phyloP scores from a whole-genome alignment of 2,329 filamentous ascomycete species.

The Apiospora arundinis region DNA sequence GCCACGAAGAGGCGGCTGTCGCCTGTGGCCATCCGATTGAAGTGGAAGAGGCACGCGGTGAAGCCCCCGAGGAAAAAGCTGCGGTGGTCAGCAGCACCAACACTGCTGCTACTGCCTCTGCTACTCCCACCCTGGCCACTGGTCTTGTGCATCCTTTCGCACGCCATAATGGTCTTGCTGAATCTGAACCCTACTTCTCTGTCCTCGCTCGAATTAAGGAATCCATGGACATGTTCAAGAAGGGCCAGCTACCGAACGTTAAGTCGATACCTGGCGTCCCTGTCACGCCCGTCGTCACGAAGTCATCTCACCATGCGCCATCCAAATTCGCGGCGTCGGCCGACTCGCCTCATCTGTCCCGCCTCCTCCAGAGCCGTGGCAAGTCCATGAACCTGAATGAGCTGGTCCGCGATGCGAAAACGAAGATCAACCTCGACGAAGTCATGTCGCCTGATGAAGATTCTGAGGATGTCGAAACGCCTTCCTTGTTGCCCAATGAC shows the following conservation, averaged over 20 bases:
- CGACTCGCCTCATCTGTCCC: constrained; percentile 71
- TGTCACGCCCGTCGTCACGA: constrained; percentile 32
- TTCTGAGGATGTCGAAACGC: constrained; percentile 53
- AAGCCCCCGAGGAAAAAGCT: constrained; percentile 52
- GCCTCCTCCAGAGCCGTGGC: constrained; percentile 66
- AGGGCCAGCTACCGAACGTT: constrained; percentile 58
- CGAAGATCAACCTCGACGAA: constrained; percentile 57
- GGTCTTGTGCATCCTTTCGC: constrained; percentile 69
- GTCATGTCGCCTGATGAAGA: constrained; percentile 59
- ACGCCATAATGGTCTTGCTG: constrained; percentile 59
- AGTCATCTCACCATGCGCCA: constrained; percentile 31
- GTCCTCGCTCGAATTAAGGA: constrained; percentile 56
- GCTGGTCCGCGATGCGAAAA: constrained; percentile 65
- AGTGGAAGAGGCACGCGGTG: constrained; percentile 51
- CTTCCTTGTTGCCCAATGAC: constrained; percentile 48
- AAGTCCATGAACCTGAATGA: constrained; percentile 65
- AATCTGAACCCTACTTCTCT: constrained; percentile 60
- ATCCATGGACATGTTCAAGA: constrained; percentile 58
- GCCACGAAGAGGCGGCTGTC: constrained; percentile 90
- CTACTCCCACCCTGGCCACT: constrained; percentile 26
- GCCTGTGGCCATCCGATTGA: constrained; percentile 86
- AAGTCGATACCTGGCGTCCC: constrained; percentile 48
- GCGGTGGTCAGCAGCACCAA: constrained; percentile 29
- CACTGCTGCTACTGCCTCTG: constrained; percentile 35
- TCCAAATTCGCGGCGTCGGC: constrained; percentile 57